Conservation (phyloP, 805 yeast species). For the Teunomyces funiuensis region DNA sequence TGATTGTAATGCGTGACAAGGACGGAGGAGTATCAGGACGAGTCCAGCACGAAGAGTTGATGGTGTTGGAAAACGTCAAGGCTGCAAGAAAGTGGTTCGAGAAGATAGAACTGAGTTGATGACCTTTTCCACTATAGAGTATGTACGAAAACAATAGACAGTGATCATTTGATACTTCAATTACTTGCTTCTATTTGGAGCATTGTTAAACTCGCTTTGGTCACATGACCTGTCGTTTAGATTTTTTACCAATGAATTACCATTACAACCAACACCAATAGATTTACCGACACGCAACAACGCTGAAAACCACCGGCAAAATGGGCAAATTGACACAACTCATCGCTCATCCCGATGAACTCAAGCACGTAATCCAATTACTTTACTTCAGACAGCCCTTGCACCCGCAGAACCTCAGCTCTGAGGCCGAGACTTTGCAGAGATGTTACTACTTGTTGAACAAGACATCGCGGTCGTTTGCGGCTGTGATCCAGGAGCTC, state of each 20-base stretch:
- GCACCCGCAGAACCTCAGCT: conserved; percentile 47
- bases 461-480: conserved; percentile 84
- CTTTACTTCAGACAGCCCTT: conserved; percentile 50
- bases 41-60: conserved; percentile 38
- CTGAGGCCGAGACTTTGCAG: conserved; percentile 31
- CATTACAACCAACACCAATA: neutral
- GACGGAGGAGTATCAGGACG: conserved; percentile 21
- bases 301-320: neutral
- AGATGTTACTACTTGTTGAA: conserved; percentile 69
- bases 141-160: neutral
- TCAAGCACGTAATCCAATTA: conserved; percentile 65
- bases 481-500: conserved; percentile 88
- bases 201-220: neutral
- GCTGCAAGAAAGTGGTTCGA: conserved; percentile 57
- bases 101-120: conserved; percentile 32
- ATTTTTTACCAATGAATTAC: neutral
- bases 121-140: neutral
- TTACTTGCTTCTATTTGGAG: neutral
- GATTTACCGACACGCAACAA: neutral
- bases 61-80: conserved; percentile 56
- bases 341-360: conserved; percentile 67
- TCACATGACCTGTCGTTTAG: conserved; percentile 1
- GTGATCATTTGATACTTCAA: neutral
- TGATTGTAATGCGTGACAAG: conserved; percentile 54
- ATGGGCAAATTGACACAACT: conserved; percentile 67